A percentile compares a stretch with the other conserved stretches of the same genome.
These are phyloP conservation scores for Zymoseptoria crescenta DNA, from an alignment of 2,329 filamentous ascomycete species.

Conservation along the genomic window DNA sequence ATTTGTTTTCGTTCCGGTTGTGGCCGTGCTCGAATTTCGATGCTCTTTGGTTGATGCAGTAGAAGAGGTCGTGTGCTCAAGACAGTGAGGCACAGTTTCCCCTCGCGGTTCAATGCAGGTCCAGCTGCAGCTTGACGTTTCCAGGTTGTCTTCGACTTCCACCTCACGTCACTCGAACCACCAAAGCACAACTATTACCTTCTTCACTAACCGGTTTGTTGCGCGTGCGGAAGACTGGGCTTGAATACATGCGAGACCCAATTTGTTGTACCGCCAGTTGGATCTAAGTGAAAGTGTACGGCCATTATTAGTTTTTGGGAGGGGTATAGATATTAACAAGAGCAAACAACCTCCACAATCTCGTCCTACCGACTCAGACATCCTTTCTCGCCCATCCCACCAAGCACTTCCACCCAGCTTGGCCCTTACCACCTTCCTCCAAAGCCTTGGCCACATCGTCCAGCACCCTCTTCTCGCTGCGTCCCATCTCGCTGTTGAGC, in stretches of 20 bases:
- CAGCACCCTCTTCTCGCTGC: conserved; percentile 47
- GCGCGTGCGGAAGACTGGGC: no score
- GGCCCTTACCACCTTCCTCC: conserved; percentile 52
- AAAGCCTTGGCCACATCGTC: conserved; percentile 51
- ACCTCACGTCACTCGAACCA: neutral
- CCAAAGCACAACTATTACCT: neutral
- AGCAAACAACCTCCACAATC: neutral
- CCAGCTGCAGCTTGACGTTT: neutral
- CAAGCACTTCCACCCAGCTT: conserved; percentile 52
- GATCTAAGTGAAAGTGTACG: conserved; percentile 10
- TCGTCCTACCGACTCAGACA: conserved; percentile 2
- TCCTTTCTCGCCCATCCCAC: conserved; percentile 52
- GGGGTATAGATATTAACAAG: conserved; percentile 1
- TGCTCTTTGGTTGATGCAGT: neutral
- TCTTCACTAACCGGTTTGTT: neutral
- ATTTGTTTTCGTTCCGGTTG: neutral
- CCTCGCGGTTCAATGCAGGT: no score
- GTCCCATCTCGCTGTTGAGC: conserved; percentile 77
- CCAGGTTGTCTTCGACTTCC: neutral
- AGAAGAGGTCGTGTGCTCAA: neutral
- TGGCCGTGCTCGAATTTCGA: neutral
- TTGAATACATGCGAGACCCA: no score
- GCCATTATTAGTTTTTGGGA: conserved; percentile 8
- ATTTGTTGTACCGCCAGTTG: conserved; percentile 4
- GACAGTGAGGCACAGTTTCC: no score